phyloP scores from a whole-genome alignment of 176 grass and related monocot species.

The Areca catechu region DNA sequence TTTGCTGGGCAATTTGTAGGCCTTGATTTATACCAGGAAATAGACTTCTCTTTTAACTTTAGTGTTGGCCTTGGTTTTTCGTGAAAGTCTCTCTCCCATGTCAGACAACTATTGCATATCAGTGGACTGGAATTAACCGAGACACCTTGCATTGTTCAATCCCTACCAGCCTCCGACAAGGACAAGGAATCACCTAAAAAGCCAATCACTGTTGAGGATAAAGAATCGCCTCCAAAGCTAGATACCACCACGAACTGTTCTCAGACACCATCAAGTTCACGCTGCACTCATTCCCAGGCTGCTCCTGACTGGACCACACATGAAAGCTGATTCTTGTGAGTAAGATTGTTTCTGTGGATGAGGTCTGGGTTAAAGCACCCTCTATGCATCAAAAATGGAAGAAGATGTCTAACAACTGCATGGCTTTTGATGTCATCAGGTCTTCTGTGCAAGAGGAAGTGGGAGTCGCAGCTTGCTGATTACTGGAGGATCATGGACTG shows the following conservation, averaged over 20 bases:
- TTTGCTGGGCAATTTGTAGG: no score
- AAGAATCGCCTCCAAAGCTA: not conserved
- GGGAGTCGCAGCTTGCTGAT: slow-evolving; percentile 40
- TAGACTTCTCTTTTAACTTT: no score
- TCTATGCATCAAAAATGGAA: slow-evolving; percentile 94
- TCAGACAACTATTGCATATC: no score
- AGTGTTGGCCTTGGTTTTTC: no score
- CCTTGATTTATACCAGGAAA: no score
- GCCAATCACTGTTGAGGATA: no score
- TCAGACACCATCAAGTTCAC: not conserved
- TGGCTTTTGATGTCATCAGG: slow-evolving; percentile 28
- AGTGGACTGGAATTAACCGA: not conserved
- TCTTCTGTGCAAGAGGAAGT: slow-evolving; percentile 49
- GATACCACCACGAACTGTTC: not conserved
- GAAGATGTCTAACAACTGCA: slow-evolving; percentile 72
- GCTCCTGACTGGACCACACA: slow-evolving; percentile 36
- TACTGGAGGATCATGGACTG: slow-evolving; percentile 42
- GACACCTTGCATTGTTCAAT: slow-evolving; percentile 43
- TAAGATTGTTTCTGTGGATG: slow-evolving; percentile 41
- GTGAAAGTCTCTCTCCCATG: no score
- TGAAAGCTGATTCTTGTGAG: slow-evolving; percentile 30
- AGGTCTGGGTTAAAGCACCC: slow-evolving; percentile 65
- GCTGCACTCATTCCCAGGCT: slow-evolving; percentile 38
- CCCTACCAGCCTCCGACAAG: slow-evolving; percentile 9
- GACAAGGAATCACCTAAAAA: not conserved